These are phyloP conservation scores for Alternaria sp. DNA, from an alignment of 2,329 filamentous ascomycete genomes.

Conservation along the genomic window DNA sequence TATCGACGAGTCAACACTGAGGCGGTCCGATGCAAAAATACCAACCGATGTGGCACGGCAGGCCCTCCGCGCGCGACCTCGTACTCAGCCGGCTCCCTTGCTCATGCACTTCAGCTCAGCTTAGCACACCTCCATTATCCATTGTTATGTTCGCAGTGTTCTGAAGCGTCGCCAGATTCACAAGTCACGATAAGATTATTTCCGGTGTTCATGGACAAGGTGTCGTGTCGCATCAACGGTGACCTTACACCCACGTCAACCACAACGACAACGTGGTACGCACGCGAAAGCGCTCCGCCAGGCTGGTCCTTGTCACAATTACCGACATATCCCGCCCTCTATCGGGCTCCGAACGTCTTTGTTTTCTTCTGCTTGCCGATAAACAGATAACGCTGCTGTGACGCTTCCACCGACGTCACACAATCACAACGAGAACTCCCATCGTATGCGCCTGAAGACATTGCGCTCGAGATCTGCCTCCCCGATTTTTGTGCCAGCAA, in stretches of 20 bases:
- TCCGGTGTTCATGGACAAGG: not conserved
- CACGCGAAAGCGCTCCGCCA: not conserved
- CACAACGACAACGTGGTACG: not conserved
- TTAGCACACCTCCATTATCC: not conserved
- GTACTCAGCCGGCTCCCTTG: not conserved
- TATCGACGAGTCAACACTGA: slow-evolving; percentile 6
- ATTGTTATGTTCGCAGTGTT: not conserved
- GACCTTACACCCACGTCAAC: not conserved
- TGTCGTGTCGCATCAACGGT: not conserved
- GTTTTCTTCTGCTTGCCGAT: not conserved
- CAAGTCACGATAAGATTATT: not conserved
- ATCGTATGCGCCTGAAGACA: not conserved
- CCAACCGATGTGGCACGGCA: slow-evolving; percentile 4
- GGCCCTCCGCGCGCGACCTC: not conserved
- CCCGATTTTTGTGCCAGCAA: not conserved
- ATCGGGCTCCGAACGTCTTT: not conserved
- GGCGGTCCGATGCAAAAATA: not conserved
- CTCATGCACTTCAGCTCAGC: not conserved
- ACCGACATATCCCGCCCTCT: not conserved
- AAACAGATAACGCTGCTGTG: not conserved
- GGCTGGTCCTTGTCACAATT: not conserved
- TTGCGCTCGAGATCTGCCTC: slow-evolving; percentile 4
- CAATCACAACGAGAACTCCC: not conserved
- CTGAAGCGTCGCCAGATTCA: not conserved
- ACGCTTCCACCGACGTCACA: slow-evolving; percentile 5